These are phyloP conservation scores for Calonectria leucothoes DNA, from an alignment of 2,329 filamentous ascomycete species.

Conservation along the genomic window DNA sequence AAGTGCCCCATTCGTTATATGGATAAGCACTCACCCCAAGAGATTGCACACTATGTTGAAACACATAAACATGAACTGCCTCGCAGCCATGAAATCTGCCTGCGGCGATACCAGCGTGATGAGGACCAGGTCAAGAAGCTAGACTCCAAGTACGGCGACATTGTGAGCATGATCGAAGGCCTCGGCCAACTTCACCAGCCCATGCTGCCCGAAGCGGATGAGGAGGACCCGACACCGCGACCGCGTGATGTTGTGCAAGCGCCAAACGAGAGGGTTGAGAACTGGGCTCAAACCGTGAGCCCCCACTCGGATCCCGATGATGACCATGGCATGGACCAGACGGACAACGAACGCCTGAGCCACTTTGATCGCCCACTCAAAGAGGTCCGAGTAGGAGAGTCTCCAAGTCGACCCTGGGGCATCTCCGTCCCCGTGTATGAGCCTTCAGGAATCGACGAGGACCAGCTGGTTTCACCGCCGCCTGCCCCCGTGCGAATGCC, in stretches of 20 bases:
- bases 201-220: constrained; percentile 75
- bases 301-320: constrained; percentile 55
- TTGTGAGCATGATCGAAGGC: constrained; percentile 95
- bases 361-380: constrained; percentile 88
- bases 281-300: constrained; percentile 85
- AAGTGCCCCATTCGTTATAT: constrained; percentile 95
- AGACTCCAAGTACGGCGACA: constrained; percentile 92
- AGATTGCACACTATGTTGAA: constrained; percentile 93
- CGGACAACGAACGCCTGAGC: constrained; percentile 71
- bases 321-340: constrained; percentile 43
- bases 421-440: constrained; percentile 80
- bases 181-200: constrained; percentile 88
- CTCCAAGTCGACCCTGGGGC: constrained; percentile 92
- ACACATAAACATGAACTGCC: constrained; percentile 96
- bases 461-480: constrained; percentile 65
- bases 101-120: constrained; percentile 89
- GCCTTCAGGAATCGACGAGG: constrained; percentile 48
- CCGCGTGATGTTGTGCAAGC: constrained; percentile 59
- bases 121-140: constrained; percentile 87
- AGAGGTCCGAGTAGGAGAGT: constrained; percentile 93
- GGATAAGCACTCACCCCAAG: constrained; percentile 91
- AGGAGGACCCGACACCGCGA: constrained; percentile 55
- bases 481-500: constrained; percentile 67
- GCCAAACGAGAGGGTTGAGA: constrained; percentile 80
- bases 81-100: constrained; percentile 91